Base-by-base conservation (phyloP, 2,329 filamentous ascomycete genomes). In the Botrytis tulipae region DNA sequence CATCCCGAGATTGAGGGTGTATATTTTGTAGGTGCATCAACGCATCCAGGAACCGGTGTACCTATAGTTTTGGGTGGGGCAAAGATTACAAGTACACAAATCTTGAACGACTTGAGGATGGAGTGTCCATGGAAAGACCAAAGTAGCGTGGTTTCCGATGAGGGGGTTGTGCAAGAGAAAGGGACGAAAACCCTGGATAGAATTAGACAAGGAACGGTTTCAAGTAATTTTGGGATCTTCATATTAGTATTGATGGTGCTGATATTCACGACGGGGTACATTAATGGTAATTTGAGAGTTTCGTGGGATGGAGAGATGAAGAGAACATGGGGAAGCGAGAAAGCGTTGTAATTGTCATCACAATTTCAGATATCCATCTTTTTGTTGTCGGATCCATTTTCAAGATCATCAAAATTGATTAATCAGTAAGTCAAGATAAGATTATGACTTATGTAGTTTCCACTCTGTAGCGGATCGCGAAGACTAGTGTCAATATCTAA, bases 21-120 rank as follows among this genome's bases (percentile, higher is more conserved):
- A 37, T 93, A 93, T 79, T 93, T 94, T 79, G 92, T 93, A 0
- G 92, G 92, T 48, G 92, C 92, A 1, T 91, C 89, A 78, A 92
- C 91, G 32, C 92, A 94, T 83, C 92, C 92, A 0, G 92, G 92
- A 1, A 93, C 92, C 0, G 92, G 92, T 0, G 92, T 94, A 32
- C 92, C 92, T 4, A 92, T 94, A 73, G 90, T 91, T 40, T 82
- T 93, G 16, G 91, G 91, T 0, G 91, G 92, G 0, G 88, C 89
- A 14, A 91, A 89, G 80, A 85, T 93, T 72, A 87, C 88, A 0
- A 84, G 82, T 14, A 86, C 86, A 77, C 85, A 89, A 80, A 83
- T 89, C 8, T 76, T 88, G 20, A 79, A 81, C 9, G 79, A 80
- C 54, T 44, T 73, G 4, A 71, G 72, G 0, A 51, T 75, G 16